phyloP scores from a whole-genome alignment of 495 filamentous ascomycete species.

The Penicillium angulare region DNA sequence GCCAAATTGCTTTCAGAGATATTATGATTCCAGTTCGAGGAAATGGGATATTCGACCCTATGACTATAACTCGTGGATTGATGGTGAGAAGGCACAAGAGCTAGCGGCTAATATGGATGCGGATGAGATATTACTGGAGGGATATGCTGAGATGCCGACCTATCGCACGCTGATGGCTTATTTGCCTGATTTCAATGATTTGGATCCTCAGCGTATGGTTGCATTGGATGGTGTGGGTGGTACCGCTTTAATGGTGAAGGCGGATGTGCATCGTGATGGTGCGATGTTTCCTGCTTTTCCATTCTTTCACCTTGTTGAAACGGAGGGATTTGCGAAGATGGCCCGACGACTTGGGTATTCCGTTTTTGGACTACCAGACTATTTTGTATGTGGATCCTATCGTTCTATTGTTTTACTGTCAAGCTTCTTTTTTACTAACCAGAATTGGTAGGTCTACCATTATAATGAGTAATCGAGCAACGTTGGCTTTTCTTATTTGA shows the following conservation, averaged over 20 bases:
- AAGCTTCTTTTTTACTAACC: neutral
- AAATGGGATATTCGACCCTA: conserved; percentile 76
- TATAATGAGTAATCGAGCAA: conserved; percentile 70
- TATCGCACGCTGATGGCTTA: conserved; percentile 93
- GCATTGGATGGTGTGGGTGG: conserved; percentile 90
- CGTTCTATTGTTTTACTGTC: neutral
- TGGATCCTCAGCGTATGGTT: conserved; percentile 60
- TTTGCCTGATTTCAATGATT: conserved; percentile 55
- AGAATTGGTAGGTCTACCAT: conserved; percentile 69
- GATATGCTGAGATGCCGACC: conserved; percentile 88
- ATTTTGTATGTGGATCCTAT: conserved; percentile 66
- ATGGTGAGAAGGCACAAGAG: conserved; percentile 71
- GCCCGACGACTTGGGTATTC: conserved; percentile 81
- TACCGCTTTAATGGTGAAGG: conserved; percentile 91
- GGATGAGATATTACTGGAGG: conserved; percentile 92
- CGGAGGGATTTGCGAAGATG: conserved; percentile 98
- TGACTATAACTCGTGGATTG: conserved; percentile 96
- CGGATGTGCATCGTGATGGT: conserved; percentile 94
- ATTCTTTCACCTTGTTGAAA: conserved; percentile 96
- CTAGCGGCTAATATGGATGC: conserved; percentile 75
- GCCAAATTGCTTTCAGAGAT: conserved; percentile 94
- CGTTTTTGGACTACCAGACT: conserved; percentile 86
- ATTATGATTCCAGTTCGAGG: conserved; percentile 67
- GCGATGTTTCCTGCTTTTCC: conserved; percentile 98
- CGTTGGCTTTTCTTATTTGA: neutral